Conservation (phyloP, 139 green algal genomes). For the Eudorina sp. region DNA sequence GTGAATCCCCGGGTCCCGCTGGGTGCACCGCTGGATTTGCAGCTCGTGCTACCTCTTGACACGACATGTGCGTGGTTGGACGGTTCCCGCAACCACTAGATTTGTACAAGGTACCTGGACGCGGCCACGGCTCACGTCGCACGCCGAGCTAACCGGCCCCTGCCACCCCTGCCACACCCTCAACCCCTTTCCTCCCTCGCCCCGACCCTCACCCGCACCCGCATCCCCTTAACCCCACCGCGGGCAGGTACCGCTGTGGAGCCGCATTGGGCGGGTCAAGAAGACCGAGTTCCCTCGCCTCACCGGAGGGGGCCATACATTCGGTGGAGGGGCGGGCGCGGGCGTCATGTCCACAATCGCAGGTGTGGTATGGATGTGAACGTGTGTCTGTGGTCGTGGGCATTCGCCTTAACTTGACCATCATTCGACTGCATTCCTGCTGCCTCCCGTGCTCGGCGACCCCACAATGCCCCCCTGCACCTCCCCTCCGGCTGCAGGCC, state of each 20-base stretch:
- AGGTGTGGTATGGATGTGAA: slow-evolving; percentile 7
- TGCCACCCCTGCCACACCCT: background rate
- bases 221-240: background rate
- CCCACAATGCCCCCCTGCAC: background rate
- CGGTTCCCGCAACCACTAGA: no score
- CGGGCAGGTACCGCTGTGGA: slow-evolving; percentile 94
- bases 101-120: no score
- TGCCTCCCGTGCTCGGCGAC: background rate
- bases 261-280: slow-evolving; percentile 93
- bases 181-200: background rate
- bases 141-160: background rate
- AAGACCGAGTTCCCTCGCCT: slow-evolving; percentile 89
- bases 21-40: no score
- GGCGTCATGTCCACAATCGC: slow-evolving; percentile 77
- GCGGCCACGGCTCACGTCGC: no score
- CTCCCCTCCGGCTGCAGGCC: slow-evolving; percentile 74
- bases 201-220: background rate
- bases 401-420: no score
- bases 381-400: no score
- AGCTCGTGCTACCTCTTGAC: no score
- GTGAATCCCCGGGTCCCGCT: no score
- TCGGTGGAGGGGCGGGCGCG: slow-evolving; percentile 86
- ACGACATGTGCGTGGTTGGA: no score
- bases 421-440: background rate
- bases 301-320: slow-evolving; percentile 82